These are phyloP conservation scores for Penicillium bialowiezense DNA, from an alignment of 495 filamentous ascomycete species.

Conservation along the genomic window DNA sequence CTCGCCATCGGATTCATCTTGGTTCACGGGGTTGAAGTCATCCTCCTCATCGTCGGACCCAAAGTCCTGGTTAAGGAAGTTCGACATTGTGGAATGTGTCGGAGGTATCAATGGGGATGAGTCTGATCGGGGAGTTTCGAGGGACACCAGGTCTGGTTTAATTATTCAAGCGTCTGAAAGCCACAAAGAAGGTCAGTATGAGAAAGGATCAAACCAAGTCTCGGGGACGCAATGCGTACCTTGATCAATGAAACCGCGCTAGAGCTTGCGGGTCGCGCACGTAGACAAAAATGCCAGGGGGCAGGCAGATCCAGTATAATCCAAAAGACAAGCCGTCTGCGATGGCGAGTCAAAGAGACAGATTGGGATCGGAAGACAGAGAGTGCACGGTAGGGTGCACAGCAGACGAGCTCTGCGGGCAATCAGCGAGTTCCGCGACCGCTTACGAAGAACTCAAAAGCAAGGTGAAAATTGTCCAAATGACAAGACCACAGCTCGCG, in stretches of 20 bases:
- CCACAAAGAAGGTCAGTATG: background rate
- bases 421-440: slow-evolving; percentile 19
- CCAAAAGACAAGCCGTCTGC: background rate
- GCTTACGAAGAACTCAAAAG: slow-evolving; percentile 7
- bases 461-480: background rate
- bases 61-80: slow-evolving; percentile 53
- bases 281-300: background rate
- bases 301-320: background rate
- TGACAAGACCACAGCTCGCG: background rate
- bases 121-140: background rate
- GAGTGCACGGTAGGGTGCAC: slow-evolving; percentile 5
- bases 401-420: slow-evolving; percentile 22
- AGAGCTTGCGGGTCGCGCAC: slow-evolving; percentile 3
- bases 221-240: slow-evolving; percentile 6
- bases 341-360: background rate
- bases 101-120: background rate
- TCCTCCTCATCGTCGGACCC: slow-evolving; percentile 79
- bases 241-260: slow-evolving; percentile 6
- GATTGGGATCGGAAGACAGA: background rate
- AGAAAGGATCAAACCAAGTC: background rate
- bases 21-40: slow-evolving; percentile 73
- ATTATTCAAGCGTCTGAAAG: background rate
- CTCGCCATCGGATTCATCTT: slow-evolving; percentile 67
- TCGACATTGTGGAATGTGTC: slow-evolving; percentile 41
- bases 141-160: background rate